Evolutionary conservation across 108 stramenopile genomes (phyloP).

Genomic region (Nitzschia sp.): DNA sequence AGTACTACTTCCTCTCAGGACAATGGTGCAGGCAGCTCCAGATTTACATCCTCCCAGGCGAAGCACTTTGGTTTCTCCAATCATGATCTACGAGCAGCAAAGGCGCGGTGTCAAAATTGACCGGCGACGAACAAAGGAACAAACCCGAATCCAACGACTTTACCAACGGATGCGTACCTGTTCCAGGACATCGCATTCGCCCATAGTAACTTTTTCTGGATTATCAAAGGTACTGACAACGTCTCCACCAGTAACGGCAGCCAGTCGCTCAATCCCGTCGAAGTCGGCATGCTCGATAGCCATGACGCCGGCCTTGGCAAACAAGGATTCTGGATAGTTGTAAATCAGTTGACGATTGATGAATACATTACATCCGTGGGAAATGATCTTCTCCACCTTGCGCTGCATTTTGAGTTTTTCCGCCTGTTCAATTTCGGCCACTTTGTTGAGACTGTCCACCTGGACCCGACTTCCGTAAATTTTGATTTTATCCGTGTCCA

Average conservation of each 20-base stretch:
- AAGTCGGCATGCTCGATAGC: conserved; percentile 99
- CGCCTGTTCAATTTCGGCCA: conserved; percentile 99
- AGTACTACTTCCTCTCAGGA: conserved; percentile 94
- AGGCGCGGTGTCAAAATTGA: not conserved
- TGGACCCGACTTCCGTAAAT: conserved; percentile 99
- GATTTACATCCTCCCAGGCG: conserved; percentile 93
- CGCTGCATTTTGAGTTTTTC: conserved; percentile 98
- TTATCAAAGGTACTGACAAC: conserved; percentile 98
- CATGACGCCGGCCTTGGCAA: conserved; percentile 96
- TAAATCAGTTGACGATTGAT: conserved; percentile 99
- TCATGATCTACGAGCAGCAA: conserved; percentile 82
- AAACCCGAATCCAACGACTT: not conserved
- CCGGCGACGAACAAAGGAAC: not conserved
- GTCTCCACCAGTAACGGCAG: conserved; percentile 96
- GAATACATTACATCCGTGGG: conserved; percentile 97
- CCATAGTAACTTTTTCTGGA: conserved; percentile 94
- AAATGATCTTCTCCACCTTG: conserved; percentile 97
- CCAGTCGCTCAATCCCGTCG: conserved; percentile 98
- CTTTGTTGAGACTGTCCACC: conserved; percentile 94
- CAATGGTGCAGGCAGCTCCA: conserved; percentile 97
- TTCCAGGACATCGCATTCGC: conserved; percentile 91
- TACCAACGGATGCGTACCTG: conserved; percentile 44
- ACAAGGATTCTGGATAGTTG: conserved; percentile 97
- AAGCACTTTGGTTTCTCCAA: conserved; percentile 98
- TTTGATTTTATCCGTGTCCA: conserved; percentile 99